A percentile compares a stretch with the other conserved stretches of the same genome.
phyloP scores from a whole-genome alignment of 495 filamentous ascomycete species.

The Daldinia vernicosa region DNA sequence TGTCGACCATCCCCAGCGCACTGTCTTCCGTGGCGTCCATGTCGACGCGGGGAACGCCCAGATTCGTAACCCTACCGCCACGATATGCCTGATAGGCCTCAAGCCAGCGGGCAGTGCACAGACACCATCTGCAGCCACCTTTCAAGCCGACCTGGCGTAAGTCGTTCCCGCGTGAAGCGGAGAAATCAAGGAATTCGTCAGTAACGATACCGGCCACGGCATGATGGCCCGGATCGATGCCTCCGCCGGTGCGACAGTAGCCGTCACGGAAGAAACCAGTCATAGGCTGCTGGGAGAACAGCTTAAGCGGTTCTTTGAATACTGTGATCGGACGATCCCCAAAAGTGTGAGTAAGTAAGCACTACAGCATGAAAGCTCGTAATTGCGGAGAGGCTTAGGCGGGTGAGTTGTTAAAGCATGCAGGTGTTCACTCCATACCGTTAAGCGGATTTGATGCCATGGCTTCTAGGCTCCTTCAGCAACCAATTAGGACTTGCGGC shows the following conservation, averaged over 20 bases:
- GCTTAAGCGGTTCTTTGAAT: slow-evolving; percentile 63
- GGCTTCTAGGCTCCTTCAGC: slow-evolving; percentile 8
- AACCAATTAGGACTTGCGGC: slow-evolving; percentile 25
- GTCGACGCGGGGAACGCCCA: slow-evolving; percentile 53
- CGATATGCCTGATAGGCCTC: slow-evolving; percentile 58
- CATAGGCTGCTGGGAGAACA: slow-evolving; percentile 65
- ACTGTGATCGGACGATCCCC: slow-evolving; percentile 49
- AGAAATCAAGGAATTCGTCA: slow-evolving; percentile 68
- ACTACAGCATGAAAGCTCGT: slow-evolving; percentile 28
- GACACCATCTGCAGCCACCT: slow-evolving; percentile 68
- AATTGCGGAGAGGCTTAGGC: slow-evolving; percentile 34
- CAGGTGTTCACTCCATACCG: slow-evolving; percentile 26
- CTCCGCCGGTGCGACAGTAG: slow-evolving; percentile 63
- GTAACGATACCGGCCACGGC: slow-evolving; percentile 64
- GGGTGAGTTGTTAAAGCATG: slow-evolving; percentile 38
- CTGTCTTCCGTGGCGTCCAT: slow-evolving; percentile 60
- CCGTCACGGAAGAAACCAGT: slow-evolving; percentile 70
- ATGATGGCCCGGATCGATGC: slow-evolving; percentile 57
- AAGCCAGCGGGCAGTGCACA: slow-evolving; percentile 63
- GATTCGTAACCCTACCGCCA: slow-evolving; percentile 39
- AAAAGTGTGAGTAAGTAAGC: slow-evolving; percentile 18
- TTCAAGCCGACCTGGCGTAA: slow-evolving; percentile 61
- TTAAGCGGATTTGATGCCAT: slow-evolving; percentile 36
- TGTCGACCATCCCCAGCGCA: slow-evolving; percentile 54
- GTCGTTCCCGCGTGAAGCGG: slow-evolving; percentile 65